Base-by-base conservation (phyloP, 208 protist genomes). In the Herpetomonas tarakana region DNA sequence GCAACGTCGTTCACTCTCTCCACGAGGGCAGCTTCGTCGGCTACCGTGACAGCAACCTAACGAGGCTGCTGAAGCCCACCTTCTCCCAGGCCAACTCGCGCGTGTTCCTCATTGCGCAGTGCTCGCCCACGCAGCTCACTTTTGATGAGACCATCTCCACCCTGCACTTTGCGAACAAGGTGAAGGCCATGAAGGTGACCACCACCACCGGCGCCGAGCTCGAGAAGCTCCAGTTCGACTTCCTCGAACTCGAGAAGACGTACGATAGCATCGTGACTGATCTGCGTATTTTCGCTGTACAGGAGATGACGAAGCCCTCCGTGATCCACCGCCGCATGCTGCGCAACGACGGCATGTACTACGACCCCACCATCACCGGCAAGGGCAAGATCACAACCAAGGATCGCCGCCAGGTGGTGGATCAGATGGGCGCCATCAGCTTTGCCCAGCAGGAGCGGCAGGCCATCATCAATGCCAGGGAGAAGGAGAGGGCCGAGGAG, bases 41-140 rank as follows among this genome's bases (percentile, higher is more conserved):
- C 28, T 98, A 94, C 62, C 90, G 94, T 30, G 76, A 88, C 57
- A 88, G 84, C 19, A 94, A 93, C 65, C 74, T 98, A 16, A 98
- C 96, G 31, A 61, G 66, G 25, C 71, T 97, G 22, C 81, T 98
- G 49, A 78, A 85, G 58, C 78, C 86, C 22, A 76, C 91, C 52
- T 91, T 98, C 63, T 82, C 84, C 11, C 70, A 87, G 19, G 80
- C 88, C 11, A 77, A 77, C 62, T 78, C 82, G 22, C 77, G 76
- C 52, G 86, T 96, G 41, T 52, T 94, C 30, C 86, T 98, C 2
- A 81, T 98, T 22, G 88, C 87, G 3, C 91, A 91, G 66, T 76
- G 88, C 51, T 78, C 82, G 26, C 93, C 93, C 2, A 91, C 85
- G 18, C 64, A 83, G 55, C 68, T 91, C 47, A 93, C 74, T 9